A percentile compares a stretch with the other conserved stretches of the same genome.
phyloP scores from a whole-genome alignment of 2,329 filamentous ascomycete species.

The Pseudogymnoascus sp. region DNA sequence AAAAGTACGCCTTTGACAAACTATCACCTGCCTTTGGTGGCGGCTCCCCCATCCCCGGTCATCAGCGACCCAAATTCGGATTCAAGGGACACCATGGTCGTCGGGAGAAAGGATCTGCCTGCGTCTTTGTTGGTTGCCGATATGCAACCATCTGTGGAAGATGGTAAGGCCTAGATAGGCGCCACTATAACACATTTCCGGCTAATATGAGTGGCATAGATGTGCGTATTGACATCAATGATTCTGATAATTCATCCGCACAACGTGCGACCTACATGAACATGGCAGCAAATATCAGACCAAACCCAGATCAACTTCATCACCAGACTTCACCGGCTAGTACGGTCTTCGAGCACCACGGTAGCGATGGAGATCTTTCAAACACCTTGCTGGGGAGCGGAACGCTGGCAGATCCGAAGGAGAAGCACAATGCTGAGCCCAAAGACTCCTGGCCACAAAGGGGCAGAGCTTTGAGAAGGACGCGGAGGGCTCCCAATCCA shows the following conservation, averaged over 20 bases:
- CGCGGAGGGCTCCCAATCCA: constrained; percentile 18
- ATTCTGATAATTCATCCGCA: not conserved
- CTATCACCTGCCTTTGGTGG: not conserved
- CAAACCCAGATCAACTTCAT: not conserved
- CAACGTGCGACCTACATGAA: not conserved
- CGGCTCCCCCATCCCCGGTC: constrained; percentile 15
- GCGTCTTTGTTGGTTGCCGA: not conserved
- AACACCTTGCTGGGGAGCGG: not conserved
- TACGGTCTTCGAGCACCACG: not conserved
- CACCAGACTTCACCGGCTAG: not conserved
- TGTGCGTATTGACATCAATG: not conserved
- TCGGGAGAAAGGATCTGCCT: constrained; percentile 15
- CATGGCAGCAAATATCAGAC: not conserved
- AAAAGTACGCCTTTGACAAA: constrained; percentile 25
- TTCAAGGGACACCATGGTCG: constrained; percentile 22
- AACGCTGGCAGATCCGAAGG: not conserved
- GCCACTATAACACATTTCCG: not conserved
- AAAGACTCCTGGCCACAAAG: constrained; percentile 11
- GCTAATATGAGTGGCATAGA: not conserved
- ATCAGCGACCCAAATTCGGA: constrained; percentile 23
- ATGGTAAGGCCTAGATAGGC: not conserved
- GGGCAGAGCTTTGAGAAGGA: constrained; percentile 19
- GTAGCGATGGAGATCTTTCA: not conserved
- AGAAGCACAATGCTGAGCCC: not conserved
- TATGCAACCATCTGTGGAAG: not conserved